Evolutionary conservation across 305 asterid genomes (phyloP).

Genomic region (Euphrasia arctica): DNA sequence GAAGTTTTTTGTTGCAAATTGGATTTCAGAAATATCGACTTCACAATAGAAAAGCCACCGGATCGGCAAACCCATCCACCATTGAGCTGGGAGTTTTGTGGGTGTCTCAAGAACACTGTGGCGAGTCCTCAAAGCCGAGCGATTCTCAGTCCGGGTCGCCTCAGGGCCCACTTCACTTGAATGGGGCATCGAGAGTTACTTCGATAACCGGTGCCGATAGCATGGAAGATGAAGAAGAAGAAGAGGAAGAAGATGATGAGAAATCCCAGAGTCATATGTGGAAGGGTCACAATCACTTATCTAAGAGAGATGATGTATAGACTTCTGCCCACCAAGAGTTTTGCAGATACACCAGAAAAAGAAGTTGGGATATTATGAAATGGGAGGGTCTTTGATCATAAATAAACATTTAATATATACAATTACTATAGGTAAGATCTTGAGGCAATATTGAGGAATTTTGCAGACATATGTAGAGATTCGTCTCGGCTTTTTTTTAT

Average conservation of each 20-base stretch:
- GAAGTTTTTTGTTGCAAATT: not conserved
- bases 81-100: constrained; percentile 39
- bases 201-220: constrained; percentile 53
- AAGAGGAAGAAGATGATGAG: constrained; percentile 38
- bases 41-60: constrained; percentile 50
- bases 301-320: constrained; percentile 36
- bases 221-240: constrained; percentile 51
- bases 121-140: constrained; percentile 59
- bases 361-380: constrained; percentile 2
- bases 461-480: constrained; percentile 32
- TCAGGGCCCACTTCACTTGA: constrained; percentile 51
- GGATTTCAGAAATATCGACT: constrained; percentile 69
- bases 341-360: constrained; percentile 33
- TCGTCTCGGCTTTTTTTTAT: constrained; percentile 16
- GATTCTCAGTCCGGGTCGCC: constrained; percentile 68
- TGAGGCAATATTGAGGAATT: constrained; percentile 27
- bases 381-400: constrained; percentile 29
- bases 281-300: constrained; percentile 34
- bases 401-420: constrained; percentile 28
- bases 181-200: constrained; percentile 47
- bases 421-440: constrained; percentile 24
- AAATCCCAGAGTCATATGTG: constrained; percentile 62
- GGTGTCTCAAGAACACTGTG: constrained; percentile 42
- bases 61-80: constrained; percentile 19
- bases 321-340: constrained; percentile 31